A percentile compares a stretch with the other conserved stretches of the same genome.
These are phyloP conservation scores for Chaetoceros tenuissimus DNA, from an alignment of 108 stramenopile species.

Conservation along the genomic window DNA sequence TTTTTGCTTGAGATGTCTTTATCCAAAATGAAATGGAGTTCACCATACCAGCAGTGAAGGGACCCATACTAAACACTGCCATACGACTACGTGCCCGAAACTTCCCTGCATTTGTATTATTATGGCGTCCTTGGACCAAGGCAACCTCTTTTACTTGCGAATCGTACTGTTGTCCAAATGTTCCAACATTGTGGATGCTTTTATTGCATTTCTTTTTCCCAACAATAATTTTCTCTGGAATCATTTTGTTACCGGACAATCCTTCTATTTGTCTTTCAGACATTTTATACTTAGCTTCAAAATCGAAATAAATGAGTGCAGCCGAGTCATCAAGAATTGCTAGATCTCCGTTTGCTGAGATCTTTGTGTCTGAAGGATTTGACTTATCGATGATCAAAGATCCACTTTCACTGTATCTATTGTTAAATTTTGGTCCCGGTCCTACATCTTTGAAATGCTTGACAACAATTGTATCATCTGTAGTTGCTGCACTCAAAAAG, in stretches of 20 bases:
- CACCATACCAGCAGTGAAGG: conserved; percentile 3
- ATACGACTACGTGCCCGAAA: background rate
- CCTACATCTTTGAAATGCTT: conserved; percentile 1
- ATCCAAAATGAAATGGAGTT: conserved; percentile 4
- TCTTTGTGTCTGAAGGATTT: conserved; percentile 1
- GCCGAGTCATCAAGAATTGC: background rate
- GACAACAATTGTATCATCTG: conserved; percentile 1
- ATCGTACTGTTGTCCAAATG: conserved; percentile 2
- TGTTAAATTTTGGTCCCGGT: conserved; percentile 1
- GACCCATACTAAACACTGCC: conserved; percentile 2
- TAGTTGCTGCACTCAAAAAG: background rate
- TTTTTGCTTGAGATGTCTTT: conserved; percentile 1
- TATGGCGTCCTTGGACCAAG: background rate
- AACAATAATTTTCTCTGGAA: background rate
- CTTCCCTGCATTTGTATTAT: background rate
- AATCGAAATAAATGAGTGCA: conserved; percentile 2
- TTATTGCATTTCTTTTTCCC: background rate
- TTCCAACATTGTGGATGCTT: conserved; percentile 5
- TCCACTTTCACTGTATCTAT: background rate
- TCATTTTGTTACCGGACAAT: background rate
- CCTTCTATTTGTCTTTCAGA: background rate
- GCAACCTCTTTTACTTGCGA: background rate
- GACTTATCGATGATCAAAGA: conserved; percentile 1
- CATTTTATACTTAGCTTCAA: background rate
- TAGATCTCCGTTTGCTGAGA: background rate